A percentile compares a stretch with the other conserved stretches of the same genome.
These are phyloP conservation scores for Lachnellula hyalina DNA, from an alignment of 2,329 filamentous ascomycete genomes.

Conservation along the genomic window DNA sequence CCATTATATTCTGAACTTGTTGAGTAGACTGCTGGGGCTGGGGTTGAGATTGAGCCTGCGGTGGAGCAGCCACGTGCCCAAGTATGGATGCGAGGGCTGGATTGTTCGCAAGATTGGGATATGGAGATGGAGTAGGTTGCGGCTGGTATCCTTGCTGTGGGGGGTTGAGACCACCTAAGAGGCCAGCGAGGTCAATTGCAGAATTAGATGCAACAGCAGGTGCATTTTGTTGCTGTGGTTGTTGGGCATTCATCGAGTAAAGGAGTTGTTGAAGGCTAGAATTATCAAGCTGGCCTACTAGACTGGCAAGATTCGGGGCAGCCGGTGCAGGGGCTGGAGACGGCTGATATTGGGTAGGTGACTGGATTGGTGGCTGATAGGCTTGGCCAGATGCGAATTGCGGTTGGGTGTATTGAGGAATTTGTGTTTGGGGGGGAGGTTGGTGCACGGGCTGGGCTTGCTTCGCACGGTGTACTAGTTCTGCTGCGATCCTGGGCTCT, in stretches of 20 bases:
- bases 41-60: conserved; percentile 25
- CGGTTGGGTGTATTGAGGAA: conserved; percentile 32
- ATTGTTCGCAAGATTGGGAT: conserved; percentile 21
- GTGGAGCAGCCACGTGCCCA: conserved; percentile 19
- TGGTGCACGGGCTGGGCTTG: conserved; percentile 33
- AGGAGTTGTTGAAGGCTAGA: conserved; percentile 66
- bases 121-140: conserved; percentile 25
- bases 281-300: conserved; percentile 65
- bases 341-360: conserved; percentile 30
- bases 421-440: conserved; percentile 30
- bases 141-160: conserved; percentile 28
- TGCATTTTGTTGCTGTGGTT: conserved; percentile 19
- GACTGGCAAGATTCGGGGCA: conserved; percentile 51
- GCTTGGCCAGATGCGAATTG: conserved; percentile 33
- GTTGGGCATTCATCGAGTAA: conserved; percentile 43
- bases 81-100: conserved; percentile 25
- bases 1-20: conserved; percentile 69
- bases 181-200: conserved; percentile 27
- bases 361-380: conserved; percentile 34
- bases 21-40: conserved; percentile 38
- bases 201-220: conserved; percentile 32
- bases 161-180: conserved; percentile 28
- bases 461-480: conserved; percentile 72
- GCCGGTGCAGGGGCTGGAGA: conserved; percentile 28
- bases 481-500: conserved; percentile 70